Conservation (phyloP, 2,329 filamentous ascomycete genomes). For the Xenoacremonium recifei region DNA sequence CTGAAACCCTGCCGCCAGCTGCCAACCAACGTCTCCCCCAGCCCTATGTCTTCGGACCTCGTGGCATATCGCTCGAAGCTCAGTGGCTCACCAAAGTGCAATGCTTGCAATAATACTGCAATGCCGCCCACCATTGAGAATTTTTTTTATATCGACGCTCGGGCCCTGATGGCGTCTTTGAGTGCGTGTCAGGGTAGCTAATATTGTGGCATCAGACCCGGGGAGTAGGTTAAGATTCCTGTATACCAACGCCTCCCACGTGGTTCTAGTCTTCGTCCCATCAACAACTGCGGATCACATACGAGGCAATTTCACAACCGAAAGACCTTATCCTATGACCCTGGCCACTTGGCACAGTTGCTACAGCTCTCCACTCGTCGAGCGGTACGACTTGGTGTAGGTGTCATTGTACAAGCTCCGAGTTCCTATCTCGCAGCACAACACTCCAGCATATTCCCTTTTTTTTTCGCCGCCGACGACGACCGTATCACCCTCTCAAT, state of each 20-base stretch:
- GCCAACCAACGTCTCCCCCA: slow-evolving; percentile 1
- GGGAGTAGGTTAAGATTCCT: slow-evolving; percentile 1
- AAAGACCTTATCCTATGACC: not conserved
- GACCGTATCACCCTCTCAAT: no score
- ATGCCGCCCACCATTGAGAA: no score
- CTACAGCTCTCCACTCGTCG: no score
- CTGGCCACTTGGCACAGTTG: not conserved
- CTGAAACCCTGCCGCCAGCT: slow-evolving; percentile 14
- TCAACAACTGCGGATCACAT: no score
- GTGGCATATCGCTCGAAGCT: slow-evolving; percentile 21
- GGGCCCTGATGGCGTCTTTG: slow-evolving; percentile 12
- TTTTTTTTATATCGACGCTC: slow-evolving; percentile 16
- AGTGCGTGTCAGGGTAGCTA: slow-evolving; percentile 20
- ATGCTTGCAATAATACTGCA: no score
- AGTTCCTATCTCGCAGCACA: no score
- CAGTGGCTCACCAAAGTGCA: slow-evolving; percentile 16
- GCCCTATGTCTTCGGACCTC: slow-evolving; percentile 9
- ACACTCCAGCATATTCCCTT: no score
- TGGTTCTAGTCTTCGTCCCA: slow-evolving; percentile 16
- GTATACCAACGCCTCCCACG: slow-evolving; percentile 20
- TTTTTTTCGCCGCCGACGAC: no score
- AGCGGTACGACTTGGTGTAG: no score
- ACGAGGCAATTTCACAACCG: no score
- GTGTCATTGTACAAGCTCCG: no score
- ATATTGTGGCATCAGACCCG: slow-evolving; percentile 1